phyloP scores from a whole-genome alignment of 1,284 basidiomycete species.

The Leccinum proximum region DNA sequence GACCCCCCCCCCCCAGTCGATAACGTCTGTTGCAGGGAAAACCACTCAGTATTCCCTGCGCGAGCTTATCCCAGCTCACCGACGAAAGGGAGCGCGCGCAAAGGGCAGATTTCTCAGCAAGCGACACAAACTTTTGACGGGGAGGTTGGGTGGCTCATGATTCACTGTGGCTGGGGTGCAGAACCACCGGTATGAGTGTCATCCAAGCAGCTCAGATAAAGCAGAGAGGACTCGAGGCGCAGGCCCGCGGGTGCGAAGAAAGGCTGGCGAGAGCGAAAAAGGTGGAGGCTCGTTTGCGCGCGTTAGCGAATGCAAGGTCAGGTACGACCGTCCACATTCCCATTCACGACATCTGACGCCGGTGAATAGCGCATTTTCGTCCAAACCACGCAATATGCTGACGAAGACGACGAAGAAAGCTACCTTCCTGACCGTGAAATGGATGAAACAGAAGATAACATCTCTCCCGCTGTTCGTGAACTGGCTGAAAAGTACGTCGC shows the following conservation, averaged over 20 bases:
- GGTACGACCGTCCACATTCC: slow-evolving; percentile 36
- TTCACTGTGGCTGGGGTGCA: slow-evolving; percentile 25
- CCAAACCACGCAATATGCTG: slow-evolving; percentile 3
- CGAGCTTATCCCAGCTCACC: slow-evolving; percentile 77
- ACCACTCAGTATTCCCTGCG: slow-evolving; percentile 80
- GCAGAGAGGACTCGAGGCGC: slow-evolving; percentile 59
- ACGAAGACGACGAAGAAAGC: slow-evolving; percentile 41
- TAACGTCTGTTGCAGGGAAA: slow-evolving; percentile 56
- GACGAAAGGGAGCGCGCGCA: slow-evolving; percentile 69
- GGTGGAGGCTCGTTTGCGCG: slow-evolving; percentile 57
- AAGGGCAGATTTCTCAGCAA: slow-evolving; percentile 47
- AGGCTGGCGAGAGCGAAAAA: slow-evolving; percentile 58
- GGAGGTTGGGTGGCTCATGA: slow-evolving; percentile 16
- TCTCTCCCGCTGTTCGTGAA: slow-evolving; percentile 77
- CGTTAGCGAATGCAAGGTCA: slow-evolving; percentile 50
- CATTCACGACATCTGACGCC: slow-evolving; percentile 11
- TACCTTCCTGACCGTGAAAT: slow-evolving; percentile 61
- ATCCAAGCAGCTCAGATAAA: slow-evolving; percentile 69
- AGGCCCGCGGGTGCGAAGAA: slow-evolving; percentile 62
- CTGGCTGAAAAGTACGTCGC: slow-evolving; percentile 73
- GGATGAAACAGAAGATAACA: slow-evolving; percentile 48
- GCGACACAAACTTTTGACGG: slow-evolving; percentile 32
- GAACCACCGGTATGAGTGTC: slow-evolving; percentile 75
- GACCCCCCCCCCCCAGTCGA: not conserved
- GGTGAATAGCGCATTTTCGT: slow-evolving; percentile 22